Conservation (phyloP, 257 asterid species). For the Dorcoceras hygrometricum region DNA sequence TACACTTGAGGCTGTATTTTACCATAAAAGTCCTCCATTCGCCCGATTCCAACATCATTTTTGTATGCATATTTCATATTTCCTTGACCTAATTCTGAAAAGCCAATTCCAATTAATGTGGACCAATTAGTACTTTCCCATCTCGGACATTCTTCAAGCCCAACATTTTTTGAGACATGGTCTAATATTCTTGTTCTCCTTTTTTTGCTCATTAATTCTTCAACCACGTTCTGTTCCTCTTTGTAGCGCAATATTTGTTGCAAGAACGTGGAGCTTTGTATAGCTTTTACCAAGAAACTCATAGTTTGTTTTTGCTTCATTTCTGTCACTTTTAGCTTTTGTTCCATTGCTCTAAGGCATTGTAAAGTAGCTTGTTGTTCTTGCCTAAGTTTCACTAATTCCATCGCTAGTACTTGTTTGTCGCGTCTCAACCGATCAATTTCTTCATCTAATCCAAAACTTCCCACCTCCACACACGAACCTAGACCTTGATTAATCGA, state of each 20-base stretch:
- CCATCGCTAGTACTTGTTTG: constrained; percentile 34
- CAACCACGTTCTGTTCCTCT: constrained; percentile 37
- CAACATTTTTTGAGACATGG: constrained; percentile 3
- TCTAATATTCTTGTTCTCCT: constrained; percentile 35
- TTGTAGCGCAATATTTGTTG: constrained; percentile 33
- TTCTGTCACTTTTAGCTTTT: constrained; percentile 37
- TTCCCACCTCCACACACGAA: too few relatives aligned
- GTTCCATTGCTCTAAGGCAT: constrained; percentile 33
- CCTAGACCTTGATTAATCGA: constrained; percentile 22
- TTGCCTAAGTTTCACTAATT: constrained; percentile 42
- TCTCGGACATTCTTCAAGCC: neutral
- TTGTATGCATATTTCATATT: neutral
- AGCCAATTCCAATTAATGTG: too few relatives aligned
- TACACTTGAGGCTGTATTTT: neutral
- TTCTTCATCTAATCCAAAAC: too few relatives aligned
- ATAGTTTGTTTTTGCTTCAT: constrained; percentile 41
- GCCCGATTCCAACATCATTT: neutral
- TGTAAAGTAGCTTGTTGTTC: constrained; percentile 36
- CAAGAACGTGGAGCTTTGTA: constrained; percentile 31
- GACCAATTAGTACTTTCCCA: neutral
- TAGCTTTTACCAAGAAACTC: constrained; percentile 40
- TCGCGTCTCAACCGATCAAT: constrained; percentile 38
- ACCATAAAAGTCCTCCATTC: neutral
- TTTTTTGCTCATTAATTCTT: constrained; percentile 33
- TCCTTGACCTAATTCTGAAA: constrained; percentile 9